Evolutionary conservation across 805 yeast species (phyloP), one percentile per base, ranked within the genome.

Genomic region (Tetrapisispora phaffii): DNA sequence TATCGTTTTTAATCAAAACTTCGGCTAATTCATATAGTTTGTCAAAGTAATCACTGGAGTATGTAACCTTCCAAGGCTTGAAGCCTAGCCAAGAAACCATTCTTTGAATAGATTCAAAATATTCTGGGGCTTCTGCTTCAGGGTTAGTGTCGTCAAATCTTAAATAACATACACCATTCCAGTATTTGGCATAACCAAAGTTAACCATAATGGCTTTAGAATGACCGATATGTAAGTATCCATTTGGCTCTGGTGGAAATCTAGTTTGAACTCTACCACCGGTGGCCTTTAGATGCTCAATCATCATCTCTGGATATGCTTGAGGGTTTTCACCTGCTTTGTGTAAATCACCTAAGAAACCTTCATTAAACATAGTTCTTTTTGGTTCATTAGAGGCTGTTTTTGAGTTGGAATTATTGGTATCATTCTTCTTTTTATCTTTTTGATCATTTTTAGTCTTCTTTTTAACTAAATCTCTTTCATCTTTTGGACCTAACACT

Each of bases 111-210:
- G 95, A 80, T 53, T 77, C 79, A 66, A 93, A 87, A 63, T 84
- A 93, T 45, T 79, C 78, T 55, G 88, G 96, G 55, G 93, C 97
- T 69, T 93, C 99, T 38, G 97, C 96, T 68, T 93, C 98, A 1
- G 99, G 99, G 60, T 93, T 93, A 29, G 99, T 93, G 63, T 93
- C 99, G 66, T 93, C 99, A 57, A 79, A 93, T 65, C 99, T 77
- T 64, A 93, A 74, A 63, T 88, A 87, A 66, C 98, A 93, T 44
- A 77, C 73, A 51, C 99, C 99, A 50, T 77, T 75, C 63, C 88
- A 73, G 68, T 71, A 82, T 61, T 84, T 82, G 34, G 98, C 98
- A 65, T 74, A 93, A n/a, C 99, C 99, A 66, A 93, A 93, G 65
- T 93, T 89, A 44, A 90, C 96, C 78, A 93, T 85, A 62, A 93